Evolutionary conservation across 2,329 filamentous ascomycete species (phyloP).

Genomic region (Bipolaris gigantea): DNA sequence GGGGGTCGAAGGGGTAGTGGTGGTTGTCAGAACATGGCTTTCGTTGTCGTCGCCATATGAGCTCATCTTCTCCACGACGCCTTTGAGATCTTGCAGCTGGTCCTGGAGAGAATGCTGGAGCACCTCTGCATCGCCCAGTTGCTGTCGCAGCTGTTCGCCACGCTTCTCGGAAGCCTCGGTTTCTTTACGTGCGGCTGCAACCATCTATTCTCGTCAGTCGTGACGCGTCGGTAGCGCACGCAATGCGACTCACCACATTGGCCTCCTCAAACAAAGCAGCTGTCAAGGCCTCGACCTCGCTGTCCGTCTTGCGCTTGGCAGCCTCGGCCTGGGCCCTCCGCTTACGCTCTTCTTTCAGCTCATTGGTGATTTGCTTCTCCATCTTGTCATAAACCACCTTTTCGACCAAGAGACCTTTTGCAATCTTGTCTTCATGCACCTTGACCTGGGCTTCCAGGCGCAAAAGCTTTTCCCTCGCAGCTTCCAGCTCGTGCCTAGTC

Average conservation of each 20-base stretch:
- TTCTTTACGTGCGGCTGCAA: slow-evolving; percentile 82
- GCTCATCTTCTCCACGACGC: slow-evolving; percentile 85
- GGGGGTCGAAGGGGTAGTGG: slow-evolving; percentile 76
- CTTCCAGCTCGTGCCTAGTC: slow-evolving; percentile 80
- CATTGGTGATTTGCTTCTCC: slow-evolving; percentile 45
- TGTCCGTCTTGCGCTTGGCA: slow-evolving; percentile 87
- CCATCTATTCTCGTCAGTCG: slow-evolving; percentile 63
- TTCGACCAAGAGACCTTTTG: slow-evolving; percentile 74
- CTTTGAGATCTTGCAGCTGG: slow-evolving; percentile 87
- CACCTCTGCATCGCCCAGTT: slow-evolving; percentile 82
- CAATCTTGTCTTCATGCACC: slow-evolving; percentile 69
- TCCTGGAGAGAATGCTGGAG: slow-evolving; percentile 89
- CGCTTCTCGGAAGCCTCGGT: slow-evolving; percentile 79
- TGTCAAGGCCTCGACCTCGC: slow-evolving; percentile 87
- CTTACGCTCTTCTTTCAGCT: slow-evolving; percentile 48
- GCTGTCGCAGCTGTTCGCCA: slow-evolving; percentile 83
- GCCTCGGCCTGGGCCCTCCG: slow-evolving; percentile 49
- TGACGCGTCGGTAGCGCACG: neutral
- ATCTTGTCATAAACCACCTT: slow-evolving; percentile 69
- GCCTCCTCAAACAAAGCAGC: slow-evolving; percentile 96
- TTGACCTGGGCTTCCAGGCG: slow-evolving; percentile 70
- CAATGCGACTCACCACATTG: slow-evolving; percentile 65
- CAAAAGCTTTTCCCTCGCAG: slow-evolving; percentile 66
- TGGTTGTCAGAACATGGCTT: slow-evolving; percentile 64
- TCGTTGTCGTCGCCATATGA: slow-evolving; percentile 72